Base-by-base conservation (phyloP, 495 filamentous ascomycete genomes). In the Cercophora samala region DNA sequence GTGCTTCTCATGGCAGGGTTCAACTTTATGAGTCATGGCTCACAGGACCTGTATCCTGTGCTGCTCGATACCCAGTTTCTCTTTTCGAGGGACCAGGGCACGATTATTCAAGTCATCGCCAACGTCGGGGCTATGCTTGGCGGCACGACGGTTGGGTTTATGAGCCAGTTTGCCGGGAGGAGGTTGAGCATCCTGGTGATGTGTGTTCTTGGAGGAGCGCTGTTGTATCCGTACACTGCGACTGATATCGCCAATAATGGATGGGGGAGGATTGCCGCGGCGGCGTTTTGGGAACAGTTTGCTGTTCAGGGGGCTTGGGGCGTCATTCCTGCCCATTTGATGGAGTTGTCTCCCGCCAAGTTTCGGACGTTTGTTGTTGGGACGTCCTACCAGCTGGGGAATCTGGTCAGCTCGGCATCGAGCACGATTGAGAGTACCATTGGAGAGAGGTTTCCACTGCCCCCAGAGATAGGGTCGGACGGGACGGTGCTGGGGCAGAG, bases 21-120 rank as follows among this genome's bases (percentile, higher is more conserved):
- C 83, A 96, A 95, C 76, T 95, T 94, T 76, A 92, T 94, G 91
- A 93, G 91, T 23, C 93, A 97, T 73, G 93, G 93, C 67, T 93
- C 90, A 4, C 93, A 97, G 76, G 93, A 97, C 77, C 79, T 96
- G 21, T 97, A 96, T 74, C 93, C 93, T 0, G 93, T 91, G 15
- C 88, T 97, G 87, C 76, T 97, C 15, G 73, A 85, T 61, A 89
- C 88, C 71, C 90, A 97, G 76, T 94, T 89, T 79, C 79, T 80
- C 63, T 95, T 96, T 79, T 83, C 80, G 15, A 62, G 84, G 64
- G 83, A 93, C 73, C 84, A 85, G 29, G 89, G 96, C 5, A 95
- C 92, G 0, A 85, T 94, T 5, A 93, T 90, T 15, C 91, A 95
- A 72, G 89, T 96, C 9, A 88, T 95, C 17, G 90, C 91, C 21